phyloP scores from a whole-genome alignment of 2,329 filamentous ascomycete genomes.

The Coniochaeta hoffmannii region DNA sequence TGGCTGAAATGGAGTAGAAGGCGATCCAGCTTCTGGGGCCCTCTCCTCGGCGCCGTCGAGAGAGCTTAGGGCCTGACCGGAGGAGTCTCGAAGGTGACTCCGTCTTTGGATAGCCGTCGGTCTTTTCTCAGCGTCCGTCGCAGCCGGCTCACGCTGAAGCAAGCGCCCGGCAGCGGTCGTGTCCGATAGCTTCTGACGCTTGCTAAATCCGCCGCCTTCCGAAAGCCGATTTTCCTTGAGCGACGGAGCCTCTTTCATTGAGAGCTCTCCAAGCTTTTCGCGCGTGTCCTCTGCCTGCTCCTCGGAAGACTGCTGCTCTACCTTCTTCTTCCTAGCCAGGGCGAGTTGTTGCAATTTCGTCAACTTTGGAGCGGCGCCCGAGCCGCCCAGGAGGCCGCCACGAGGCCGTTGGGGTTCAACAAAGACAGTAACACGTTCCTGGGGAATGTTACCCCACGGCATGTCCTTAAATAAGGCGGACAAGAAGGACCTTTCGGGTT shows the following conservation, averaged over 20 bases:
- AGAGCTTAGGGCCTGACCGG: background rate
- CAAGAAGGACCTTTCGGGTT: background rate
- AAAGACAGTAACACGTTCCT: slow-evolving; percentile 57
- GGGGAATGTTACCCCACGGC: slow-evolving; percentile 74
- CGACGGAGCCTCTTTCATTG: slow-evolving; percentile 9
- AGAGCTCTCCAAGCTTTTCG: slow-evolving; percentile 13
- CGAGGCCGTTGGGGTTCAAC: slow-evolving; percentile 46
- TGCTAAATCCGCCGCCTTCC: slow-evolving; percentile 13
- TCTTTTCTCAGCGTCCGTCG: background rate
- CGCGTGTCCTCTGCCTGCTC: slow-evolving; percentile 21
- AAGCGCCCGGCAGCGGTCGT: slow-evolving; percentile 10
- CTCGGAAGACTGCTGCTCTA: slow-evolving; percentile 42
- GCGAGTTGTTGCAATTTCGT: slow-evolving; percentile 90
- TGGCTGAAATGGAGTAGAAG: background rate
- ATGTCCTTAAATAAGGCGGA: slow-evolving; percentile 67
- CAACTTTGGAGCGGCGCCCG: slow-evolving; percentile 57
- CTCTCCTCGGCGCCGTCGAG: slow-evolving; percentile 1
- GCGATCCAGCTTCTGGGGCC: background rate
- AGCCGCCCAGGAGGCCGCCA: slow-evolving; percentile 72
- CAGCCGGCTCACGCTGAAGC: slow-evolving; percentile 4
- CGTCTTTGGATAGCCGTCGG: background rate
- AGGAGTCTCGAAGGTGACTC: background rate
- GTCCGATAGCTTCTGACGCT: slow-evolving; percentile 14
- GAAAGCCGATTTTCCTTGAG: slow-evolving; percentile 21
- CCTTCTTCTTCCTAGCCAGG: slow-evolving; percentile 77